Percentiles rank a stretch among this genome's conserved stretches.
Evolutionary conservation across 192 early-diverging fungal genomes (phyloP).

Genomic region (Pecoramyces ruminantium): DNA sequence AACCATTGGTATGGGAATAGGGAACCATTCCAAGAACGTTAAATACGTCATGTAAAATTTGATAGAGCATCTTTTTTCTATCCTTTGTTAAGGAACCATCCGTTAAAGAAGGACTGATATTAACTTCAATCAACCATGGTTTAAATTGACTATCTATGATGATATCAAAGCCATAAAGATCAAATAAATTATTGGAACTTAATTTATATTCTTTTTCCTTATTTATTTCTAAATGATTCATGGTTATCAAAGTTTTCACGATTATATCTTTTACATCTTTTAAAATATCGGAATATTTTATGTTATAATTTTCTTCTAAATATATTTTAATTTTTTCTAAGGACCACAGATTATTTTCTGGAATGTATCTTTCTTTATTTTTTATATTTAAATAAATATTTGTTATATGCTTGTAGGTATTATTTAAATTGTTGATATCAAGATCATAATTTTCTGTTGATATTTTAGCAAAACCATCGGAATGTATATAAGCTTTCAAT

Average conservation of each 20-base stretch:
- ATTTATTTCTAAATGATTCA: constrained; percentile 1
- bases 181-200: constrained; percentile 1
- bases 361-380: constrained; percentile 6
- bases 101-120: constrained; percentile 1
- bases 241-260: constrained; percentile 19
- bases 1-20: no score
- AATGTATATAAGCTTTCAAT: constrained; percentile 13
- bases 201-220: background rate
- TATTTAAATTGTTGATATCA: constrained; percentile 3
- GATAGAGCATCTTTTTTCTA: no score
- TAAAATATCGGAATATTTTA: constrained; percentile 12
- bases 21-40: no score
- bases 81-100: no score
- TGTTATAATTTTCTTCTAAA: constrained; percentile 3
- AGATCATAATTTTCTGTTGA: constrained; percentile 14
- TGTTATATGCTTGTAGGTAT: constrained; percentile 25
- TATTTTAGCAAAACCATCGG: constrained; percentile 19
- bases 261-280: constrained; percentile 13
- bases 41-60: no score
- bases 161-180: constrained; percentile 10
- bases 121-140: constrained; percentile 12
- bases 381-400: constrained; percentile 20
- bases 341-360: constrained; percentile 4
- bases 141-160: constrained; percentile 6
- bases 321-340: constrained; percentile 13